Percentiles rank a stretch among this genome's conserved stretches.
phyloP scores from a whole-genome alignment of 176 grass and related monocot species.

The Aegilops umbellulata region DNA sequence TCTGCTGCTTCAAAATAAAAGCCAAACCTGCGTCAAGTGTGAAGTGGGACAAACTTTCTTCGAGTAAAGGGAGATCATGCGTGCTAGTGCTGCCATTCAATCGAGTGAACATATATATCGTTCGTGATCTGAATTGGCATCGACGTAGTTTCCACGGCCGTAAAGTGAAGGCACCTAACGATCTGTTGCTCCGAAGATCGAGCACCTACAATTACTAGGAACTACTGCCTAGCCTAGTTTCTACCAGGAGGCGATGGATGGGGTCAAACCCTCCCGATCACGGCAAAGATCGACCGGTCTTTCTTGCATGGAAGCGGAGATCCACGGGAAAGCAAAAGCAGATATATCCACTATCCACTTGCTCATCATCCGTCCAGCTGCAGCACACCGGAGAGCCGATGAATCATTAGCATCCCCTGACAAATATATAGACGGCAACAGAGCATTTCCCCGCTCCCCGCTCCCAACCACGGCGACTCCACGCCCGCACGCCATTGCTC shows the following conservation, averaged over 20 bases:
- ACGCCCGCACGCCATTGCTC: too few relatives aligned
- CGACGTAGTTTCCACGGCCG: not conserved
- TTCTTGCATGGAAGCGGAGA: not conserved
- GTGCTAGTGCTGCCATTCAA: not conserved
- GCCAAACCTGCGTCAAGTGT: not conserved
- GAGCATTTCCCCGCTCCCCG: too few relatives aligned
- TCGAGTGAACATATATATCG: too few relatives aligned
- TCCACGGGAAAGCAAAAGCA: conserved; percentile 31
- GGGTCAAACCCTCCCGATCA: conserved; percentile 22
- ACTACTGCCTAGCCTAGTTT: too few relatives aligned
- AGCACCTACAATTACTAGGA: not conserved
- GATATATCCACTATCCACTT: too few relatives aligned
- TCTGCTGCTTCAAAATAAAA: not conserved
- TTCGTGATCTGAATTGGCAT: not conserved
- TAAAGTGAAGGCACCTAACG: not conserved
- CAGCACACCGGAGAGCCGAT: not conserved
- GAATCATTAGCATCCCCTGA: not conserved
- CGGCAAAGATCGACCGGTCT: conserved; percentile 34
- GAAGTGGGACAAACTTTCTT: not conserved
- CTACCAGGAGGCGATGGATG: not conserved
- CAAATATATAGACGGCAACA: too few relatives aligned
- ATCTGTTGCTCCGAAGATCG: not conserved
- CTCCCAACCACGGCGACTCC: too few relatives aligned
- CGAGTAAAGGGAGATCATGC: not conserved
- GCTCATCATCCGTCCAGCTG: not conserved